Evolutionary conservation across 768 basidiomycete species (phyloP).

Genomic region (Naganishia vaughanmartiniae): DNA sequence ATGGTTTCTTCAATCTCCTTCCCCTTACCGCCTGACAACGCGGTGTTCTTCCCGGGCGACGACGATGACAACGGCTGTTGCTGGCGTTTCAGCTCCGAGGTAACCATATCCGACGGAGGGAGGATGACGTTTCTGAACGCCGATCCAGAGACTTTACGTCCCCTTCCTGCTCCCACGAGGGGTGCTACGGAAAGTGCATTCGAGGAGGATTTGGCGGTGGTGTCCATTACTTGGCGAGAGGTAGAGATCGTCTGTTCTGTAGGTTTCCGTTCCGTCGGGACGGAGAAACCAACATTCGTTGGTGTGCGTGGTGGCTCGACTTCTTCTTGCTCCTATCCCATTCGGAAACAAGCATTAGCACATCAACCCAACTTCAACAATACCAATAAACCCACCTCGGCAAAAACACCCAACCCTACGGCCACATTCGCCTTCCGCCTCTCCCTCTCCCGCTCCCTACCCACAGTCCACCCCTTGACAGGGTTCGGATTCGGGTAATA

Average conservation of each 20-base stretch:
- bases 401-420: not conserved
- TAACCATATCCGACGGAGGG: conserved; percentile 4
- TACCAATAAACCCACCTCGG: conserved; percentile 14
- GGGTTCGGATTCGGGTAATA: conserved; percentile 31
- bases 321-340: not conserved
- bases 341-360: not conserved
- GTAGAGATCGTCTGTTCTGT: not conserved
- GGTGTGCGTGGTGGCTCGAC: not conserved
- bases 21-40: not conserved
- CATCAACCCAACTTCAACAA: not conserved
- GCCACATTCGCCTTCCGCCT: not conserved
- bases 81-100: conserved; percentile 9
- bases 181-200: not conserved
- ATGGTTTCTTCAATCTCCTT: not conserved
- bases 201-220: not conserved
- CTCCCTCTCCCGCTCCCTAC: not conserved
- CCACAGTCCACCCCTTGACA: conserved; percentile 18
- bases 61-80: not conserved
- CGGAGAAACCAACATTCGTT: not conserved
- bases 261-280: not conserved
- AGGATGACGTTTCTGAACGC: conserved; percentile 16
- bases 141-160: conserved; percentile 16
- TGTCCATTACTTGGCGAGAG: not conserved
- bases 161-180: not conserved
- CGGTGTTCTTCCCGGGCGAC: not conserved